These are phyloP conservation scores for Quercus phellos DNA, from an alignment of 331 rosid species.

Conservation along the genomic window DNA sequence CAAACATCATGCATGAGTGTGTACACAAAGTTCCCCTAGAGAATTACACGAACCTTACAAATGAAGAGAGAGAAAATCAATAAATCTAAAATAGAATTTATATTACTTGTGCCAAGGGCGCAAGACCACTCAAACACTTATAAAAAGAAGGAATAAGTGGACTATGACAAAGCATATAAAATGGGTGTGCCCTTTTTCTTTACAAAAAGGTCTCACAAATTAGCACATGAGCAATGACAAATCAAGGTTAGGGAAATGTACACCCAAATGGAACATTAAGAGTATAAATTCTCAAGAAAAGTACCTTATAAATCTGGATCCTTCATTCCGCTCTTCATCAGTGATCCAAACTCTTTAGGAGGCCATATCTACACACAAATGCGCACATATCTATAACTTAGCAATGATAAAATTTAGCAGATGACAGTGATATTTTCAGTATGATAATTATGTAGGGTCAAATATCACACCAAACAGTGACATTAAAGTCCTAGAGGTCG, in stretches of 20 bases:
- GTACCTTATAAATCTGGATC: slow-evolving; percentile 29
- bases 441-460: neutral
- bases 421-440: neutral
- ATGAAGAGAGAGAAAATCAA: too few relatives aligned
- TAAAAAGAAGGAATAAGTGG: neutral
- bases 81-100: too few relatives aligned
- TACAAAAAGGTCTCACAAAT: neutral
- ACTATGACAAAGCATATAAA: neutral
- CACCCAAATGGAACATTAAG: neutral
- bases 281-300: neutral
- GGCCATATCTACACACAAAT: slow-evolving; percentile 51
- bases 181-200: neutral
- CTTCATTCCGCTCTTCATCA: slow-evolving; percentile 21
- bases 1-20: too few relatives aligned
- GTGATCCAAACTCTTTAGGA: slow-evolving; percentile 52
- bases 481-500: neutral
- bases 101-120: too few relatives aligned
- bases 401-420: neutral
- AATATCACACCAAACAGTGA: neutral
- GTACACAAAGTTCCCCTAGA: too few relatives aligned
- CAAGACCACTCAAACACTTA: too few relatives aligned
- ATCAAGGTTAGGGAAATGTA: neutral
- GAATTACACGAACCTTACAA: too few relatives aligned
- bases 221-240: neutral
- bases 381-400: neutral